Base-by-base conservation (phyloP, 768 basidiomycete species). In the Kwoniella dendrophila region DNA sequence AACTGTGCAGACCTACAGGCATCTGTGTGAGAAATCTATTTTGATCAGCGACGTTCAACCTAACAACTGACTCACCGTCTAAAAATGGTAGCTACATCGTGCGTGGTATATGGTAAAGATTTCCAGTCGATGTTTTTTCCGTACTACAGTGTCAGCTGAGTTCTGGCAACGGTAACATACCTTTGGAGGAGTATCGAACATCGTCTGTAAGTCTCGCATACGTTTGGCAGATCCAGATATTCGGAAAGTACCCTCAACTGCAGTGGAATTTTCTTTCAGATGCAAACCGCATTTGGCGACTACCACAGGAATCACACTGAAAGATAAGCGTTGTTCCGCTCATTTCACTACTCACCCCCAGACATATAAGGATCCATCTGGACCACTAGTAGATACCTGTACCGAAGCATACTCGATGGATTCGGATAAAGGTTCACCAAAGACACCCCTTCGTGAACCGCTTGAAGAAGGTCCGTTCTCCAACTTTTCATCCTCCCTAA, bases 1-100 rank as follows among this genome's bases (percentile, higher is more conserved):
- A 30, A 11, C 11, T 4, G 14, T 32, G 16, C 30, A 11, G 33
- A 86, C 90, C 78, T 72, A 94, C 94, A 32, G 96, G 93, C 89
- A 98, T 92, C 75, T 90, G 89, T 0, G 94, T 98, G 51, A 99
- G 86, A 79, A 92, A 99, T 67, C 73, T 75, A 43, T 5, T 36
- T 33, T 44, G 3, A 58, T 68, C 59, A 63, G 54, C 58, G 20
- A n/a, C 22, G 54, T 26, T 36, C 40, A 41, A 18, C 1, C 0
- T 36, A 24, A 27, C 54, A 27, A n/a, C 44, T 36, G 18, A 59
- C 72, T 53, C 47, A 75, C 81, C 95, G 82, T 62, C 95, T 85
- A 74, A 98, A 92, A 56, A 99, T 92, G 70, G 90, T 96, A 20
- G 95, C 95, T 52, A 96, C 92, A 76, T 99, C 95, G 77, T 99